Conservation (phyloP, 2,329 filamentous ascomycete genomes). For the Stagonosporopsis tanaceti region DNA sequence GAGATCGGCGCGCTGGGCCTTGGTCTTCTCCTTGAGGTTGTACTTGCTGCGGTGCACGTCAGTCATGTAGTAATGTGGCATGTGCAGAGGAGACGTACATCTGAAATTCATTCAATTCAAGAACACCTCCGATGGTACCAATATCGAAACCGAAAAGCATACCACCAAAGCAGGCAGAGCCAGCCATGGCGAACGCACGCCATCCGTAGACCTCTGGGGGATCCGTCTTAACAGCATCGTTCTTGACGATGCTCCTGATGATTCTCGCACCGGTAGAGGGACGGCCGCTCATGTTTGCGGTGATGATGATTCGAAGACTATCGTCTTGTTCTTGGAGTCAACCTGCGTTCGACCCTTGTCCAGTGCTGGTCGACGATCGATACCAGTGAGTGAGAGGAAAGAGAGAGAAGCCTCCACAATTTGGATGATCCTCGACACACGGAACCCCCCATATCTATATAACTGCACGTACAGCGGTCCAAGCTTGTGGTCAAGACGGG, state of each 20-base stretch:
- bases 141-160: slow-evolving; percentile 73
- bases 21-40: slow-evolving; percentile 54
- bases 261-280: slow-evolving; percentile 47
- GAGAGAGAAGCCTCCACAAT: slow-evolving; percentile 30
- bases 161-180: slow-evolving; percentile 73
- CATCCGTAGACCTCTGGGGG: slow-evolving; percentile 74
- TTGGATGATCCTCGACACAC: slow-evolving; percentile 22
- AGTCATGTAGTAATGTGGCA: neutral
- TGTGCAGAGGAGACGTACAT: slow-evolving; percentile 48
- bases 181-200: slow-evolving; percentile 70
- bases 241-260: slow-evolving; percentile 67
- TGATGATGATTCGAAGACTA: neutral
- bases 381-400: slow-evolving; percentile 23
- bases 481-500: slow-evolving; percentile 36
- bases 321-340: neutral
- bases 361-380: slow-evolving; percentile 19
- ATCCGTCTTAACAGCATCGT: slow-evolving; percentile 75
- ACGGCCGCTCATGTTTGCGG: slow-evolving; percentile 14
- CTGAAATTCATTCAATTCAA: slow-evolving; percentile 67
- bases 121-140: slow-evolving; percentile 72
- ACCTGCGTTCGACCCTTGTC: slow-evolving; percentile 9
- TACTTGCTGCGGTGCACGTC: slow-evolving; percentile 57
- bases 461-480: slow-evolving; percentile 32
- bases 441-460: slow-evolving; percentile 33
- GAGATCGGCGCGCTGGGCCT: slow-evolving; percentile 60